These are phyloP conservation scores for Bigelowiella natans DNA, from an alignment of 78 protist genomes.

Conservation along the genomic window DNA sequence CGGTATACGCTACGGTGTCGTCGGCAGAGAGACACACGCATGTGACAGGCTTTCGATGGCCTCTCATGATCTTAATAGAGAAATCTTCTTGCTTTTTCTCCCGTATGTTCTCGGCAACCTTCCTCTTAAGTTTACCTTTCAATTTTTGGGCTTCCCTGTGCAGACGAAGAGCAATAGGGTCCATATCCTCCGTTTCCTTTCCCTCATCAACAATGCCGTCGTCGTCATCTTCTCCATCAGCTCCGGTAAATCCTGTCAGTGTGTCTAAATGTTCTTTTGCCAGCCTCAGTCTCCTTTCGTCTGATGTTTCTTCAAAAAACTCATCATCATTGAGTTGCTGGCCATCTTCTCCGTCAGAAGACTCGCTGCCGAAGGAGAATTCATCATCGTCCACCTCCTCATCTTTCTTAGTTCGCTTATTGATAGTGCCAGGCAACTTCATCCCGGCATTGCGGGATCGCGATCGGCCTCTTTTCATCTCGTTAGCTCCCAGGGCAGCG, in stretches of 20 bases:
- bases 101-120: neutral
- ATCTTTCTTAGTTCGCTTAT: too few relatives aligned
- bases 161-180: neutral
- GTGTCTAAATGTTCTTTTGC: neutral
- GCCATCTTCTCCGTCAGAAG: neutral
- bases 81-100: neutral
- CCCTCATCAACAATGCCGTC: neutral
- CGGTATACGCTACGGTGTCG: neutral
- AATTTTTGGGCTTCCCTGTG: neutral
- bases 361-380: neutral
- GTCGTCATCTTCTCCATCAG: neutral
- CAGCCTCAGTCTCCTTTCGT: neutral
- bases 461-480: too few relatives aligned
- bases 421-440: too few relatives aligned
- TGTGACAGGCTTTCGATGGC: neutral
- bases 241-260: neutral
- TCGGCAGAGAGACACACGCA: neutral
- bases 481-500: too few relatives aligned
- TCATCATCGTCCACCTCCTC: too few relatives aligned
- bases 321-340: neutral
- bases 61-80: neutral
- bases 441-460: too few relatives aligned
- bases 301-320: neutral
- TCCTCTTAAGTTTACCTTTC: neutral
- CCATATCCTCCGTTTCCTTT: neutral